A percentile compares a stretch with the other conserved stretches of the same genome.
Conservation (phyloP, 192 early-diverging fungal genomes). For the Entomortierella chlamydospora region DNA sequence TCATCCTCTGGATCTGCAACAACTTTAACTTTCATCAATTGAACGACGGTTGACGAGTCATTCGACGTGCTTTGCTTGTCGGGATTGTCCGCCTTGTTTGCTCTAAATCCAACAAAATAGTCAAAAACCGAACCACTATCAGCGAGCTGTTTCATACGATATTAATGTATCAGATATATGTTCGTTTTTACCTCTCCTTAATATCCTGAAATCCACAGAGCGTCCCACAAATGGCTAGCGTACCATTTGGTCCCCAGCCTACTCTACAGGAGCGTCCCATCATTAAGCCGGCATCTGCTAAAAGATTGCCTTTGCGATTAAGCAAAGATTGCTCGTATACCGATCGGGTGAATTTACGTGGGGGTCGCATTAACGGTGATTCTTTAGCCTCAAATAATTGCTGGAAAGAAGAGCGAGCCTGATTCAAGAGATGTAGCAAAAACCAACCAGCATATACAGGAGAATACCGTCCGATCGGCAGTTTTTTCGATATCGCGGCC, state of each 20-base stretch:
- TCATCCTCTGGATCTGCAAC: conserved; percentile 12
- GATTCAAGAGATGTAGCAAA: not conserved
- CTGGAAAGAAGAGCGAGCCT: conserved; percentile 48
- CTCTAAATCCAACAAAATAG: not conserved
- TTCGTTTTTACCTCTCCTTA: conserved; percentile 49
- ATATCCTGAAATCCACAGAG: conserved; percentile 22
- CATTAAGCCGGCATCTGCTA: conserved; percentile 80
- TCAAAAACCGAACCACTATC: not conserved
- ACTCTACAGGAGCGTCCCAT: conserved; percentile 88
- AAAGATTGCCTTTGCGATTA: conserved; percentile 54
- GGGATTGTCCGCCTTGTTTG: not conserved
- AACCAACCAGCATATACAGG: too few species aligned
- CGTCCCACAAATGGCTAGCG: conserved; percentile 69
- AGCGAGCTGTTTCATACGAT: too few species aligned
- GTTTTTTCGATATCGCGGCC: not conserved
- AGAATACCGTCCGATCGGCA: too few species aligned
- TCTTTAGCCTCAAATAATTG: conserved; percentile 10
- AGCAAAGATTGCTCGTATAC: conserved; percentile 41
- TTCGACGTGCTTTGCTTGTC: not conserved
- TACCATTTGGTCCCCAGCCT: conserved; percentile 85
- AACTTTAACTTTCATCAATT: conserved; percentile 17
- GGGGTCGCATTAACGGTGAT: conserved; percentile 14
- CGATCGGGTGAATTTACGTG: conserved; percentile 32
- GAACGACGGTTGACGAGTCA: conserved; percentile 5
- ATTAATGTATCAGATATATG: too few species aligned